Percentiles rank a stretch among this genome's conserved stretches.
phyloP scores from a whole-genome alignment of 805 yeast genomes.

The Torulaspora franciscae region DNA sequence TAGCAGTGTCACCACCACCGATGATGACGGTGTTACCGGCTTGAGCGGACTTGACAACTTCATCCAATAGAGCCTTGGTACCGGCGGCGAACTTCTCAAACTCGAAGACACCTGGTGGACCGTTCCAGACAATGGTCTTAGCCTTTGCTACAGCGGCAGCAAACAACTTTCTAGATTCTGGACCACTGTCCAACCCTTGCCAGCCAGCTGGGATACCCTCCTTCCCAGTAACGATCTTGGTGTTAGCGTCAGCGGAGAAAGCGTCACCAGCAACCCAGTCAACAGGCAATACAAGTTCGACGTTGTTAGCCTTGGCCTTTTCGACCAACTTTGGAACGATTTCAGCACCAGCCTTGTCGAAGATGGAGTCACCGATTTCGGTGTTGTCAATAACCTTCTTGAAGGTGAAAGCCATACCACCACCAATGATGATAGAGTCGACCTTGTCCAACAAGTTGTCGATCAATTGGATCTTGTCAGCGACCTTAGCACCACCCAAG shows the following conservation, averaged over 20 bases:
- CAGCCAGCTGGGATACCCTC: slow-evolving; percentile 92
- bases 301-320: slow-evolving; percentile 95
- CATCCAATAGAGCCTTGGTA: slow-evolving; percentile 85
- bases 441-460: slow-evolving; percentile 97
- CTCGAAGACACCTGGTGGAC: slow-evolving; percentile 99
- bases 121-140: slow-evolving; percentile 99
- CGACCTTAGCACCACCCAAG: slow-evolving; percentile 98
- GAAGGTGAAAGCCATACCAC: slow-evolving; percentile 99
- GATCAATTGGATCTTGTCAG: slow-evolving; percentile 97
- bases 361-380: slow-evolving; percentile 87
- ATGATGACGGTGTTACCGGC: slow-evolving; percentile 92
- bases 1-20: slow-evolving; percentile 99
- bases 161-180: slow-evolving; percentile 76
- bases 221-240: slow-evolving; percentile 77
- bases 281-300: slow-evolving; percentile 88
- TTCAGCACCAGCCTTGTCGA: slow-evolving; percentile 91
- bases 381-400: slow-evolving; percentile 84
- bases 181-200: slow-evolving; percentile 96
- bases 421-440: slow-evolving; percentile 90
- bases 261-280: slow-evolving; percentile 95
- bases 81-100: slow-evolving; percentile 88
- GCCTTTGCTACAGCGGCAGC: slow-evolving; percentile 82
- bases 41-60: slow-evolving; percentile 79
- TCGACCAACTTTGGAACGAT: slow-evolving; percentile 86
- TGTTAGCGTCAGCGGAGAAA: slow-evolving; percentile 86